phyloP scores from a whole-genome alignment of 75 land plant species.

The Azolla pinnata region DNA sequence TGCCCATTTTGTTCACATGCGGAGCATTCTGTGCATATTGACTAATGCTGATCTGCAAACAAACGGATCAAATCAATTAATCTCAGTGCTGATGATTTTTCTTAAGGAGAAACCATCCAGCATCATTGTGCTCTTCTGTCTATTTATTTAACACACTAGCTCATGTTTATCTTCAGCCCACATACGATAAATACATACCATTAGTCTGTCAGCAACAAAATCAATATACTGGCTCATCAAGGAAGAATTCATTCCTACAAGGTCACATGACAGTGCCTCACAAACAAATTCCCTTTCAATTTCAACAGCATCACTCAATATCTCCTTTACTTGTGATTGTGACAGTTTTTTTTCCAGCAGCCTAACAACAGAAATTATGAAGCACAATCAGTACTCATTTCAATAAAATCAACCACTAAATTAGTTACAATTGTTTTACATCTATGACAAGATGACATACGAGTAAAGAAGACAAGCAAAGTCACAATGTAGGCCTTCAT shows the following conservation, averaged over 20 bases:
- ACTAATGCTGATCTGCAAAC: background rate
- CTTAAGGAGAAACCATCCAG: background rate
- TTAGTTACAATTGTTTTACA: conserved; percentile 43
- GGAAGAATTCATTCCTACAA: conserved; percentile 66
- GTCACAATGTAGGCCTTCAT: conserved; percentile 85
- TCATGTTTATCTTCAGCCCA: background rate
- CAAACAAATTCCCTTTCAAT: conserved; percentile 78
- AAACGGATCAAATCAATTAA: background rate
- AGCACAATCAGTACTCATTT: background rate
- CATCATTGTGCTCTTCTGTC: no score
- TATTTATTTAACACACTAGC: no score
- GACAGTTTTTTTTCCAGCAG: conserved; percentile 36
- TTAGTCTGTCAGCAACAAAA: conserved; percentile 66
- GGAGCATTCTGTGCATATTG: no score
- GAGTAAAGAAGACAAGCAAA: conserved; percentile 80
- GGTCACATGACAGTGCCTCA: conserved; percentile 72
- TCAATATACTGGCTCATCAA: conserved; percentile 77
- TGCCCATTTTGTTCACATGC: no score
- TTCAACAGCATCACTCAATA: conserved; percentile 67
- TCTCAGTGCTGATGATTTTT: background rate
- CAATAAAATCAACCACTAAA: conserved; percentile 1
- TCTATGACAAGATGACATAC: conserved; percentile 37
- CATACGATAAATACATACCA: conserved; percentile 21
- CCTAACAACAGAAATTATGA: conserved; percentile 29
- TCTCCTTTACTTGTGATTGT: conserved; percentile 33